Percentiles rank a stretch among this genome's conserved stretches.
Conservation (phyloP, 2,329 filamentous ascomycete species). For the Fusarium liriodendri region DNA sequence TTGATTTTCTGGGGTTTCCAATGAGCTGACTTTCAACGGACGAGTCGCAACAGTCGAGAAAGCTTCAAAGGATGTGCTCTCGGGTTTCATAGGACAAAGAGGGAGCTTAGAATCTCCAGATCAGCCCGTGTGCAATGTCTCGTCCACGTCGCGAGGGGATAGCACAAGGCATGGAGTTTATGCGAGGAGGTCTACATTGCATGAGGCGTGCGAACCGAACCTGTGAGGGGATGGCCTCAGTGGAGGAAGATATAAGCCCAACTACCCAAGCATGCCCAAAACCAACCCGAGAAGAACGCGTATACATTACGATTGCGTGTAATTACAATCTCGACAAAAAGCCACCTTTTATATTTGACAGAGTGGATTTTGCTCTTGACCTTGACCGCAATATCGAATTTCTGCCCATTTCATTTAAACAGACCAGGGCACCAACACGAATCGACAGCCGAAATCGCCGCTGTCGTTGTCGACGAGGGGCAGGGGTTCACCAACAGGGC, state of each 20-base stretch:
- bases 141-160: conserved; percentile 8
- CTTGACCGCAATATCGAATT: neutral
- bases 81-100: conserved; percentile 6
- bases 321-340: neutral
- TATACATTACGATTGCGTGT: neutral
- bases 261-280: neutral
- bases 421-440: neutral
- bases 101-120: neutral
- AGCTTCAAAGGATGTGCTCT: neutral
- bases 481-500: conserved; percentile 20
- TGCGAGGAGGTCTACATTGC: conserved; percentile 24
- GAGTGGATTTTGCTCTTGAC: neutral
- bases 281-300: neutral
- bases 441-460: conserved; percentile 1
- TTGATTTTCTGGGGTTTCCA: conserved; percentile 14
- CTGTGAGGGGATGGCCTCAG: conserved; percentile 12
- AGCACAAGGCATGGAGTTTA: conserved; percentile 21
- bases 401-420: neutral
- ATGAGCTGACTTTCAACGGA: neutral
- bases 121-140: conserved; percentile 7
- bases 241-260: conserved; percentile 20
- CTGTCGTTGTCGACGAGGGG: neutral
- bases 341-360: neutral
- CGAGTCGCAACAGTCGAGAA: conserved; percentile 1
- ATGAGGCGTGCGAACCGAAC: neutral